Evolutionary conservation across 164 flowering plant species (phyloP), one percentile per base, ranked within the genome.

Genomic region (Warburgia ugandensis): DNA sequence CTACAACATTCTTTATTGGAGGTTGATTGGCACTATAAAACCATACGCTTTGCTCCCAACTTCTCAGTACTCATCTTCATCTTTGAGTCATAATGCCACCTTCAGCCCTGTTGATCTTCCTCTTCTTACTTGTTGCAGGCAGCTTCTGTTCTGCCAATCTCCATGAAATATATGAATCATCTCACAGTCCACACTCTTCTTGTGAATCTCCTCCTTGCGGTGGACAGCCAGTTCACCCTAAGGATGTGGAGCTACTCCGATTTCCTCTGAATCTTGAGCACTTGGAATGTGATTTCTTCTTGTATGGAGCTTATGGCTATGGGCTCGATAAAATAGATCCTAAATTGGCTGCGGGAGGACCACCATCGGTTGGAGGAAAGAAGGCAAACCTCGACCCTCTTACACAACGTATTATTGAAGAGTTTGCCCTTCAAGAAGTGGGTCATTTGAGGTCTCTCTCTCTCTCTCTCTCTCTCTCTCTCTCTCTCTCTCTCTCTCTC

Each of bases 261-360:
- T 74, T 78, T 57, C 61, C 84, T n/a, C 21, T 43, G 45, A 79
- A 79, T 40, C 47, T 79, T 11, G 84, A 79, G 61, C 46, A 47
- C 69, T 58, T 71, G 30, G 81, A 76, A 47, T 58, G 67, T 9
- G 84, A 73, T 0, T 76, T 39, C 23, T 78, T 78, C 74, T 31
- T 69, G 45, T 68, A 56, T 50, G 66, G 72, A 7, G 65, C 76
- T 5, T 33, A 67, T 2, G 84, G 84, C 0, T 55, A 62, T 37
- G 84, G 81, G 3, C 72, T 79, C 3, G 84, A 76, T 28, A 17
- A 6, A 23, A 10, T 69, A 0, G 68, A 62, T 1, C 84, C 81
- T 0, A 17, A 58, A 22, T 21, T 76, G 9, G 63, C 40, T 35
- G 50, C 19, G 57, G 75, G 74, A 0, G 84, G 81, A 1, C 81